Conservation (phyloP, 2,329 filamentous ascomycete genomes). For the Ceratocystis cubensis region DNA sequence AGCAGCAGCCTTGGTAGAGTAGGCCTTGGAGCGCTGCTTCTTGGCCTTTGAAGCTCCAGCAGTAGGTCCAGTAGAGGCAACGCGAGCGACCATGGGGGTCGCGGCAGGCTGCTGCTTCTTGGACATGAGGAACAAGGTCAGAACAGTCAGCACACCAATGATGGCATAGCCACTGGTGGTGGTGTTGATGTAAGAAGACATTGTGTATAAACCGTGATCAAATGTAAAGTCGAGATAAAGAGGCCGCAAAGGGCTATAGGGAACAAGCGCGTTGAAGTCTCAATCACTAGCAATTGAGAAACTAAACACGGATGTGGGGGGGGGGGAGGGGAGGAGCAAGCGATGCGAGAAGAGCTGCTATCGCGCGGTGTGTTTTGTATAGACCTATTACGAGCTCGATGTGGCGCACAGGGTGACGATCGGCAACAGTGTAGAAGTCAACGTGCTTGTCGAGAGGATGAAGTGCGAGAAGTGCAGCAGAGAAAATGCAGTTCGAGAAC, state of each 20-base stretch:
- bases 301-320: neutral
- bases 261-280: conserved; percentile 9
- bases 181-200: conserved; percentile 22
- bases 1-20: conserved; percentile 27
- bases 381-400: neutral
- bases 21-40: conserved; percentile 36
- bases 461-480: neutral
- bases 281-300: conserved; percentile 6
- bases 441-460: conserved; percentile 5
- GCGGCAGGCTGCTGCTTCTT: conserved; percentile 26
- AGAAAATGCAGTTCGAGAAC: conserved; percentile 5
- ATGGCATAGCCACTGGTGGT: conserved; percentile 31
- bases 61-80: conserved; percentile 10
- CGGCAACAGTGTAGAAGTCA: neutral
- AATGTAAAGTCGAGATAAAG: conserved; percentile 8
- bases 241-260: conserved; percentile 9
- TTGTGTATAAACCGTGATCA: conserved; percentile 20
- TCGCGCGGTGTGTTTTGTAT: neutral
- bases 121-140: conserved; percentile 30
- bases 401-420: neutral
- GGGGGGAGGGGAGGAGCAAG: neutral
- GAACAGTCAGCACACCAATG: conserved; percentile 30
- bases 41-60: conserved; percentile 32
- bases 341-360: conserved; percentile 9
- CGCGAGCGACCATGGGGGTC: conserved; percentile 2